These are phyloP conservation scores for Carpinus fangiana DNA, from an alignment of 306 rosid genomes.

Conservation along the genomic window DNA sequence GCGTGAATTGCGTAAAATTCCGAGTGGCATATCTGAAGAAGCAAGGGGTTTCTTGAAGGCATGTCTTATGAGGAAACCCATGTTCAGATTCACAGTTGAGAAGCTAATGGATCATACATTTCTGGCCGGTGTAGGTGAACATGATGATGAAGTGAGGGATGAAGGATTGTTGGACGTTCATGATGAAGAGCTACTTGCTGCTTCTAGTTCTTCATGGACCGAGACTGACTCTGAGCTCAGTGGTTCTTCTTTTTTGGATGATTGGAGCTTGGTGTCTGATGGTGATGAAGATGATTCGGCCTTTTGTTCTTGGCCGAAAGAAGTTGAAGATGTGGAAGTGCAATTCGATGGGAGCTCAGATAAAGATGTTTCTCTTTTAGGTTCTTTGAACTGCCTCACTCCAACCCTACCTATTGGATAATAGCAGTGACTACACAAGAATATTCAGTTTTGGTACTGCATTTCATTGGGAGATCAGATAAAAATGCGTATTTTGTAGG, in stretches of 20 bases:
- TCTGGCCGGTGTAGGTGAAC: neutral
- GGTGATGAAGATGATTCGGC: neutral
- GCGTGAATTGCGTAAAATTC: neutral
- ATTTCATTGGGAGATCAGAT: neutral
- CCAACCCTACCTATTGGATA: neutral
- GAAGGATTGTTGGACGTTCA: neutral
- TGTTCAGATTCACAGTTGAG: neutral
- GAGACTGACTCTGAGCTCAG: neutral
- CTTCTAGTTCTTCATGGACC: neutral
- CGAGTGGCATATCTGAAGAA: neutral
- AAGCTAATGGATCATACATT: constrained; percentile 15
- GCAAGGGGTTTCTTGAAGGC: constrained; percentile 9
- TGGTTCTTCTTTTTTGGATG: neutral
- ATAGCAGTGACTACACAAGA: neutral
- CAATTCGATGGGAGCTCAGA: neutral
- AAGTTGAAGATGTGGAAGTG: neutral
- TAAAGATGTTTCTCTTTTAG: neutral
- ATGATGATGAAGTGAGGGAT: too few species aligned
- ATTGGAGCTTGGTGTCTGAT: neutral
- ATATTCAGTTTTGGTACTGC: too few species aligned
- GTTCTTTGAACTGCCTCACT: neutral
- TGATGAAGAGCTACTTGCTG: neutral
- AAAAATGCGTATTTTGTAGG: neutral
- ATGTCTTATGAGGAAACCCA: neutral
- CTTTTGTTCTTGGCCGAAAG: neutral